Percentiles rank a stretch among this genome's conserved stretches.
Conservation (phyloP, 768 basidiomycete species). For the Russula brevipes region DNA sequence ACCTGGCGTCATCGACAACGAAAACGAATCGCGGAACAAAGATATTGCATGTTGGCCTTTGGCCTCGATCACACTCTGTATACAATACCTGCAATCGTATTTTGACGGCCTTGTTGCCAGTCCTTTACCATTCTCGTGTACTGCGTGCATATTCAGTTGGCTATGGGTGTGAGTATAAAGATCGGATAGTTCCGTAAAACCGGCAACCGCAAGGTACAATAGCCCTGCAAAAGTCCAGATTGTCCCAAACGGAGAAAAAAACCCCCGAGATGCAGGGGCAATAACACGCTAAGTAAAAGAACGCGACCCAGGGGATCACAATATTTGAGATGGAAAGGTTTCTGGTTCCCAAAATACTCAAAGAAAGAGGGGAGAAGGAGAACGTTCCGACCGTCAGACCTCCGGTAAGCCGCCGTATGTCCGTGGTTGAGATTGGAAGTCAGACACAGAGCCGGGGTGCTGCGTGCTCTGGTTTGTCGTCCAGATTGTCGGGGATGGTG, state of each 20-base stretch:
- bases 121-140: not conserved
- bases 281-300: not conserved
- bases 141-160: not conserved
- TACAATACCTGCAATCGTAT: not conserved
- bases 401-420: constrained; percentile 21
- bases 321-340: not conserved
- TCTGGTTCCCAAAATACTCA: not conserved
- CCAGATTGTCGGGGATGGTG: constrained; percentile 15
- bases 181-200: not conserved
- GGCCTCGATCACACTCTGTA: not conserved
- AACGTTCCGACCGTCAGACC: constrained; percentile 1
- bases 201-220: too few species aligned
- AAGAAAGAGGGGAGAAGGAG: not conserved
- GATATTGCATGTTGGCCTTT: not conserved
- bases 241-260: too few species aligned
- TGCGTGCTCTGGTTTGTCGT: constrained; percentile 2
- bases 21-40: not conserved
- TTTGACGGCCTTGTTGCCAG: too few species aligned
- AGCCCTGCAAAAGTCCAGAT: too few species aligned
- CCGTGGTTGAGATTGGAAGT: constrained; percentile 7
- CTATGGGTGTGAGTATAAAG: not conserved
- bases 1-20: constrained; percentile 26
- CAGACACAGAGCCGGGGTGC: not conserved
- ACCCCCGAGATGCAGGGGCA: too few species aligned
- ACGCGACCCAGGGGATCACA: not conserved